Conservation (phyloP, 805 yeast genomes). For the Candida taoyuanica region DNA sequence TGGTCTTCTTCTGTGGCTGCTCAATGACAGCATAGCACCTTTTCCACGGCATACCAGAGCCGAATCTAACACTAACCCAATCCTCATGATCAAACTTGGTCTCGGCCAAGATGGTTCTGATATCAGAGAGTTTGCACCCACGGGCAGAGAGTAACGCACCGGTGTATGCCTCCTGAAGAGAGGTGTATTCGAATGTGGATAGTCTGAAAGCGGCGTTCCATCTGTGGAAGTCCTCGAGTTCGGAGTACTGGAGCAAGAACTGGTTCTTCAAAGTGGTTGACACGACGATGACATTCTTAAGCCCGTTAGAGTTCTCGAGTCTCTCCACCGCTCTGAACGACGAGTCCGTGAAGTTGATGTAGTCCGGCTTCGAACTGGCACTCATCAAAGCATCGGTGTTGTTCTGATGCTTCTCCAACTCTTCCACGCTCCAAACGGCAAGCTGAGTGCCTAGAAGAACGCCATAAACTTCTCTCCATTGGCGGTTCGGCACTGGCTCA, state of each 20-base stretch:
- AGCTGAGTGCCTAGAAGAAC: slow-evolving; percentile 85
- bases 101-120: slow-evolving; percentile 77
- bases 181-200: slow-evolving; percentile 71
- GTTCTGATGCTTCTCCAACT: slow-evolving; percentile 47
- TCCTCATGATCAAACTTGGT: slow-evolving; percentile 85
- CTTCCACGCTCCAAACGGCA: slow-evolving; percentile 86
- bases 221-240: slow-evolving; percentile 54
- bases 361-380: slow-evolving; percentile 72
- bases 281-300: slow-evolving; percentile 71
- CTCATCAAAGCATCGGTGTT: slow-evolving; percentile 43
- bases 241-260: slow-evolving; percentile 71
- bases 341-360: slow-evolving; percentile 89
- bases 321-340: slow-evolving; percentile 66
- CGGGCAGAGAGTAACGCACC: slow-evolving; percentile 91
- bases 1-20: slow-evolving; percentile 50
- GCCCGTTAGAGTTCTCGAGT: slow-evolving; percentile 60
- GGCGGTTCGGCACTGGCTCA: slow-evolving; percentile 65
- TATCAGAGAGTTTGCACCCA: slow-evolving; percentile 84
- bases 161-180: slow-evolving; percentile 92
- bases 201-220: slow-evolving; percentile 87
- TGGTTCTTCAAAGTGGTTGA: slow-evolving; percentile 92
- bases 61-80: slow-evolving; percentile 93
- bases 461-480: slow-evolving; percentile 93
- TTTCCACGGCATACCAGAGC: slow-evolving; percentile 97
- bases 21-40: slow-evolving; percentile 88